These are phyloP conservation scores for Boletus huronensis DNA, from an alignment of 768 basidiomycete species.

Conservation along the genomic window DNA sequence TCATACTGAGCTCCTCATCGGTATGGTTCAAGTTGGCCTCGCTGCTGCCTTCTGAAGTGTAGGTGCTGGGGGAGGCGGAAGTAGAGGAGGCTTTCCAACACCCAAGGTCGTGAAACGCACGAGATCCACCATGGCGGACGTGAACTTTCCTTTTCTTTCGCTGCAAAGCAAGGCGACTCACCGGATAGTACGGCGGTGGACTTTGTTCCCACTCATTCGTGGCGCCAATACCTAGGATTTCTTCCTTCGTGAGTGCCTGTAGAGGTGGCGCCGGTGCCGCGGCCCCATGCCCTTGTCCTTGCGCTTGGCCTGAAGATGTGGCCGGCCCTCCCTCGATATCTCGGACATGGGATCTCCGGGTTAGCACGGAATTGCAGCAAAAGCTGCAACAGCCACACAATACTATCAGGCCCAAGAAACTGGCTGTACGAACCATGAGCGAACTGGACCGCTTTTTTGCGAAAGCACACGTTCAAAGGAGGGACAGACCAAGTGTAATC, in stretches of 20 bases:
- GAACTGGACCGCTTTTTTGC: not conserved
- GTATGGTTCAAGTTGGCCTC: not conserved
- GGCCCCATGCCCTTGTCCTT: too few relatives aligned
- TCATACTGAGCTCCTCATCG: not conserved
- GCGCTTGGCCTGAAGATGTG: not conserved
- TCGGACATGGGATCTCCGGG: not conserved
- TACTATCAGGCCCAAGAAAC: not conserved
- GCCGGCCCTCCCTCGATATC: not conserved
- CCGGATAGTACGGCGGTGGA: constrained; percentile 11
- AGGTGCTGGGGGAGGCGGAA: not conserved
- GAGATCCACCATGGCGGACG: not conserved
- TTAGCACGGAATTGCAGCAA: not conserved
- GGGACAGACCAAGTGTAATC: not conserved
- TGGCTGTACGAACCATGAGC: not conserved
- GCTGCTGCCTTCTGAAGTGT: not conserved
- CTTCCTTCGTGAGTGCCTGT: not conserved
- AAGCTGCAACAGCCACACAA: not conserved
- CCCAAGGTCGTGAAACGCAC: not conserved
- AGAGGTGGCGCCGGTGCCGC: not conserved
- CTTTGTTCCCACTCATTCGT: not conserved
- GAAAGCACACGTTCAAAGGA: not conserved
- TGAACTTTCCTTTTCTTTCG: not conserved
- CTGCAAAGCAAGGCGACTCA: not conserved
- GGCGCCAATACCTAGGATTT: not conserved
- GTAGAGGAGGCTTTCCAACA: not conserved